Percentiles rank a stretch among this genome's conserved stretches.
phyloP scores from a whole-genome alignment of 345 rosid species.

The Salix brachista region DNA sequence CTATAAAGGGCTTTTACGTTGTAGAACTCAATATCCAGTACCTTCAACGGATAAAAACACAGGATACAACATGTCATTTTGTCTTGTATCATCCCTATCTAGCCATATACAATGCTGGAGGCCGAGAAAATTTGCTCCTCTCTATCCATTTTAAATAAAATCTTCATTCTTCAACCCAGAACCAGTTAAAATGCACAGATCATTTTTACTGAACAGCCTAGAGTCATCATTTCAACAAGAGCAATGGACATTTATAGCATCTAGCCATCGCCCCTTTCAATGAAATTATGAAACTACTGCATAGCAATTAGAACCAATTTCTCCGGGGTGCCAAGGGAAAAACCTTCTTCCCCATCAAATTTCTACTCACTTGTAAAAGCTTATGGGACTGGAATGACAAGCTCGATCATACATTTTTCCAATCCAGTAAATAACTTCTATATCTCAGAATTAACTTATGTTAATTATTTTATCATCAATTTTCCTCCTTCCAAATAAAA shows the following conservation, averaged over 20 bases:
- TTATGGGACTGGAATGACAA: not conserved
- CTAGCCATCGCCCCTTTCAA: not conserved
- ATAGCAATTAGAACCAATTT: not conserved
- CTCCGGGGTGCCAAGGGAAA: not conserved
- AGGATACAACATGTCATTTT: not conserved
- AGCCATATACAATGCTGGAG: too few species aligned
- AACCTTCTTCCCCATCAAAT: not conserved
- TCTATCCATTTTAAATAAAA: too few species aligned
- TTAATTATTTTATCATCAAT: not conserved
- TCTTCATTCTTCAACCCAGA: too few species aligned
- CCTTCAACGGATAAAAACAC: slow-evolving; percentile 29
- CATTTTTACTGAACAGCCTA: too few species aligned
- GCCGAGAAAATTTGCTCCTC: too few species aligned
- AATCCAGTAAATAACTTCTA: not conserved
- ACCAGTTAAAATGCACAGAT: too few species aligned
- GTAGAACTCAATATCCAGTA: slow-evolving; percentile 42
- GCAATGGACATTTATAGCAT: not conserved
- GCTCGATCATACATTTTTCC: not conserved
- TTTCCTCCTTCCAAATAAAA: not conserved
- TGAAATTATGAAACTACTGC: not conserved
- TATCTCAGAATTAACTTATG: not conserved
- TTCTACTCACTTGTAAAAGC: not conserved
- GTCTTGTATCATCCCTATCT: too few species aligned
- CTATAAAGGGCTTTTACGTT: slow-evolving; percentile 60
- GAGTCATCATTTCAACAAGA: not conserved